Percentiles rank a stretch among this genome's conserved stretches.
These are phyloP conservation scores for Floccularia luteovirens DNA, from an alignment of 768 basidiomycete genomes.

Conservation along the genomic window DNA sequence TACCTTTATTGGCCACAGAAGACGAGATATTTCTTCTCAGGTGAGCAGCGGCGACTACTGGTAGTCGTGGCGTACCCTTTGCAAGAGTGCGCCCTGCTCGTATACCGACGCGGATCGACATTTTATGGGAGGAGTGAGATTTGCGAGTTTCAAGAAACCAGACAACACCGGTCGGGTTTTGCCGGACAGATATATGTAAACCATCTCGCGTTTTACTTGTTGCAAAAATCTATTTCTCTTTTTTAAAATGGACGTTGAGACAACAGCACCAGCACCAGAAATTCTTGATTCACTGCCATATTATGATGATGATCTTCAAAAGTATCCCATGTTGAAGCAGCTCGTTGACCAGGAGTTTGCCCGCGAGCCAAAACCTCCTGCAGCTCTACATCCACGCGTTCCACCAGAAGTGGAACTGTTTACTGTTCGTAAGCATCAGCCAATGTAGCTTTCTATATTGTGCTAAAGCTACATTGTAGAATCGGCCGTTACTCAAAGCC, in stretches of 20 bases:
- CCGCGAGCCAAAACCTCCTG: constrained; percentile 54
- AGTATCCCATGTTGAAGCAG: constrained; percentile 59
- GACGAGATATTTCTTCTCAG: constrained; percentile 38
- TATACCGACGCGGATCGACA: constrained; percentile 31
- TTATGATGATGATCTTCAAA: constrained; percentile 88
- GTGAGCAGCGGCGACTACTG: constrained; percentile 14
- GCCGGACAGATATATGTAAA: constrained; percentile 17
- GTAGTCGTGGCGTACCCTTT: constrained; percentile 26
- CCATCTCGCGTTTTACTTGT: constrained; percentile 1
- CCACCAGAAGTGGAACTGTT: constrained; percentile 63
- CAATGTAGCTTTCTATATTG: not conserved
- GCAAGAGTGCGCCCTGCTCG: constrained; percentile 35
- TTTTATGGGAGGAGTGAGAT: constrained; percentile 15
- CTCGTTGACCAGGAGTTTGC: constrained; percentile 75
- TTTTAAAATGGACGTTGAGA: not conserved
- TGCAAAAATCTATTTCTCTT: constrained; percentile 1
- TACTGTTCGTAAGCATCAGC: constrained; percentile 46
- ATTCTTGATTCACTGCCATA: constrained; percentile 88
- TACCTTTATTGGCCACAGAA: constrained; percentile 43
- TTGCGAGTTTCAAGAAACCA: constrained; percentile 7
- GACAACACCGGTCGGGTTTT: constrained; percentile 21
- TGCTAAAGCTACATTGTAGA: constrained; percentile 28
- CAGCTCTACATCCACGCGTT: constrained; percentile 60
- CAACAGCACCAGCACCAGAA: constrained; percentile 13
- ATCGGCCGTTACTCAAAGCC: constrained; percentile 59